Evolutionary conservation across 441 rosid genomes (phyloP).

Genomic region (Omphalea diandra): DNA sequence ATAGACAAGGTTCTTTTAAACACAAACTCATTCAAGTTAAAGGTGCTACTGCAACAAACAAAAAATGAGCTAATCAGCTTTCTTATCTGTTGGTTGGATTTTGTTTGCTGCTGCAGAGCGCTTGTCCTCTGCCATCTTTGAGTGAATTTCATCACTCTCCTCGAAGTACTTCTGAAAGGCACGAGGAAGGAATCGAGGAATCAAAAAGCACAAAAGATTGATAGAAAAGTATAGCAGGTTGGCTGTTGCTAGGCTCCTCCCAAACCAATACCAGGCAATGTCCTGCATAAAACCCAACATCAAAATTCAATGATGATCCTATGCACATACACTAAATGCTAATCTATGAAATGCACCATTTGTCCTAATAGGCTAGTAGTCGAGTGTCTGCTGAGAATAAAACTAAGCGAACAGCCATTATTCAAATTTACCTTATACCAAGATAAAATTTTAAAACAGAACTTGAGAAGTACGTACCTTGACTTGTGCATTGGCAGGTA

Average conservation of each 20-base stretch:
- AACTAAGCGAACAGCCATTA: no score
- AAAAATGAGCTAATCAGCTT: conserved; percentile 42
- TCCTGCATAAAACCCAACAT: conserved; percentile 38
- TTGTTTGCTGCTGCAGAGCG: conserved; percentile 33
- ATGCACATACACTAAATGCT: background rate
- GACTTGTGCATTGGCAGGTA: conserved; percentile 47
- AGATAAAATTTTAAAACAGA: background rate
- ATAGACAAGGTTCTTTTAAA: background rate
- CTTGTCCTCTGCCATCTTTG: conserved; percentile 63
- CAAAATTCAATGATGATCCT: background rate
- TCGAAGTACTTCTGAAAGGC: conserved; percentile 70
- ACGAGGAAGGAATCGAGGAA: conserved; percentile 76
- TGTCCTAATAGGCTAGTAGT: no score
- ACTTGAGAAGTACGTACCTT: conserved; percentile 50
- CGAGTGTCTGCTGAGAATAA: no score
- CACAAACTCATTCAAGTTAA: background rate
- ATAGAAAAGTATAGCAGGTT: conserved; percentile 63
- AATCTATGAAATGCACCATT: no score
- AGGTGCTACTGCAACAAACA: background rate
- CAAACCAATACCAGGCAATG: conserved; percentile 77
- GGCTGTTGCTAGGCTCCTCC: conserved; percentile 54
- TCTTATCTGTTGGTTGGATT: conserved; percentile 39
- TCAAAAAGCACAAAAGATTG: conserved; percentile 68
- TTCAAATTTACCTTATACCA: background rate
- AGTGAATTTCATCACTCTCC: conserved; percentile 49